Conservation (phyloP, 345 rosid species). For the Combretum micranthum region DNA sequence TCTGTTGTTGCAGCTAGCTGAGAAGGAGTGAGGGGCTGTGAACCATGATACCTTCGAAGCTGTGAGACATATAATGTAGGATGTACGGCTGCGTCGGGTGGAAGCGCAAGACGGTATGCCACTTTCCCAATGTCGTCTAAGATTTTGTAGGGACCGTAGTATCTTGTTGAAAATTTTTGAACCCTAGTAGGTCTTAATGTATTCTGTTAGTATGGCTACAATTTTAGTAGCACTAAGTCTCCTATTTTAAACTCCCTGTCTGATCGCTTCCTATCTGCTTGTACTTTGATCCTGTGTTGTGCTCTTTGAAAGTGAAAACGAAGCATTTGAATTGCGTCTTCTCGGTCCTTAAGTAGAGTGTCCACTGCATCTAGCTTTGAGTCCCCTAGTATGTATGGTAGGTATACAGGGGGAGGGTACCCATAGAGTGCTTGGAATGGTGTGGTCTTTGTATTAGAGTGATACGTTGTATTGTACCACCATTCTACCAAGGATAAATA, state of each 20-base stretch:
- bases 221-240: background rate
- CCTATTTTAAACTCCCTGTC: background rate
- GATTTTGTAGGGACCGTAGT: background rate
- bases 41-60: too few relatives aligned
- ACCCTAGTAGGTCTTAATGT: background rate
- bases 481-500: too few relatives aligned
- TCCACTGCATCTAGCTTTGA: background rate
- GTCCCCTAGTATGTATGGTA: background rate
- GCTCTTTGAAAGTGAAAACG: background rate
- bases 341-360: background rate
- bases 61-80: slow-evolving; percentile 1
- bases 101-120: background rate
- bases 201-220: slow-evolving; percentile 1
- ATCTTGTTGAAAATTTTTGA: background rate
- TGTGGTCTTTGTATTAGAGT: background rate
- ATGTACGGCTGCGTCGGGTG: background rate
- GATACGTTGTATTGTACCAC: too few relatives aligned
- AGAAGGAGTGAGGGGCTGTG: too few relatives aligned
- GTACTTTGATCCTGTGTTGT: background rate
- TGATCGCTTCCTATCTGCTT: background rate
- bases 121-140: background rate
- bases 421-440: slow-evolving; percentile 11
- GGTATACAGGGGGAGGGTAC: background rate
- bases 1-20: too few relatives aligned
- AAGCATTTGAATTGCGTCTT: background rate